Percentiles rank a stretch among this genome's conserved stretches.
Conservation (phyloP, 495 filamentous ascomycete genomes). For the Lasiosphaeria ovina region DNA sequence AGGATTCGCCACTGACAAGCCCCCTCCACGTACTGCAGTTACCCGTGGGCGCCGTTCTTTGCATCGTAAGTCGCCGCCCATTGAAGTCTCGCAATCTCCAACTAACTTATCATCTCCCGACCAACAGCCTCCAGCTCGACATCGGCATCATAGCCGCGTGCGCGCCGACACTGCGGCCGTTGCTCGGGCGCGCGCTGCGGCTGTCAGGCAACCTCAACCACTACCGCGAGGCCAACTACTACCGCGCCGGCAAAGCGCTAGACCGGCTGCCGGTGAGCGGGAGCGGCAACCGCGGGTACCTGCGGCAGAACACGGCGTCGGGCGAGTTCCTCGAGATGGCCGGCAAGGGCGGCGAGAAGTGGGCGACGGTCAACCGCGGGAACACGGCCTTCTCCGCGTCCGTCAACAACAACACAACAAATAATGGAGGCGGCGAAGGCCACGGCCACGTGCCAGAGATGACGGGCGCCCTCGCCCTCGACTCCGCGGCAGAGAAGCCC, state of each 20-base stretch:
- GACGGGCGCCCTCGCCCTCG: neutral
- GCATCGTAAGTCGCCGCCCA: constrained; percentile 29
- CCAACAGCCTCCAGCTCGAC: constrained; percentile 41
- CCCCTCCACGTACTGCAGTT: constrained; percentile 4
- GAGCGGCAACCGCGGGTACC: constrained; percentile 8
- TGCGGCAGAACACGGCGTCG: constrained; percentile 10
- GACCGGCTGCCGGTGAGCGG: constrained; percentile 20
- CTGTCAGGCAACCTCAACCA: constrained; percentile 17
- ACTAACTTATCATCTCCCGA: constrained; percentile 10
- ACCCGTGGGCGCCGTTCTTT: constrained; percentile 27
- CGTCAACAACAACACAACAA: constrained; percentile 3
- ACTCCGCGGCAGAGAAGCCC: neutral
- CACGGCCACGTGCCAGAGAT: neutral
- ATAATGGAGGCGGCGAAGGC: neutral
- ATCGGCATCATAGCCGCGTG: constrained; percentile 49
- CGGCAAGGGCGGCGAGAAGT: constrained; percentile 4
- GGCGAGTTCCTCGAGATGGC: constrained; percentile 13
- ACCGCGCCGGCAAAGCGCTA: constrained; percentile 29
- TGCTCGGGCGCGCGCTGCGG: constrained; percentile 33
- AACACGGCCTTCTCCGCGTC: constrained; percentile 11
- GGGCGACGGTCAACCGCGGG: constrained; percentile 9
- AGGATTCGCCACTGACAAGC: neutral
- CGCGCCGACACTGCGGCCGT: constrained; percentile 42
- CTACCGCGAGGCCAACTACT: constrained; percentile 29
- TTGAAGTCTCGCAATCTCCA: neutral